These are phyloP conservation scores for Carex myosuroides DNA, from an alignment of 176 grass and related monocot species.

Conservation along the genomic window DNA sequence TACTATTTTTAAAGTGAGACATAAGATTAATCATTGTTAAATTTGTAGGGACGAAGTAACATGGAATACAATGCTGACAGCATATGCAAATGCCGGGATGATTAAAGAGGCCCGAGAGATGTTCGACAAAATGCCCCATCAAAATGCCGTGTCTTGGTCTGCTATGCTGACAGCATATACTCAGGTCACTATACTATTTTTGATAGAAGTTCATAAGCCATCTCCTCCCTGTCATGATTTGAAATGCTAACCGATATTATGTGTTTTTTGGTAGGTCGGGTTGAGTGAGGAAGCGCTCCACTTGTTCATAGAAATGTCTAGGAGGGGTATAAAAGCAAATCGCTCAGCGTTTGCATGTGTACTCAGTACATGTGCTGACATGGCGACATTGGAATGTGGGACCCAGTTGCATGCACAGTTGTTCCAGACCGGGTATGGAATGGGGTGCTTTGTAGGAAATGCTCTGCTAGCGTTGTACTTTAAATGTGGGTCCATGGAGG, in stretches of 20 bases:
- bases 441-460: conserved; percentile 86
- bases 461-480: conserved; percentile 86
- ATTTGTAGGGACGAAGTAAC: conserved; percentile 20
- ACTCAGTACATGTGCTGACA: conserved; percentile 82
- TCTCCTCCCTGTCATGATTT: neutral
- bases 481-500: conserved; percentile 73
- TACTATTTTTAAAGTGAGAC: neutral
- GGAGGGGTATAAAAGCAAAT: conserved; percentile 49
- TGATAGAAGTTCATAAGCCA: neutral
- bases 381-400: conserved; percentile 76
- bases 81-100: conserved; percentile 69
- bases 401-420: conserved; percentile 73
- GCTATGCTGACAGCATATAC: conserved; percentile 77
- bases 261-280: conserved; percentile 22
- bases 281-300: conserved; percentile 60
- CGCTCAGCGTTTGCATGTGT: conserved; percentile 73
- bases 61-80: conserved; percentile 89
- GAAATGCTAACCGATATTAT: neutral
- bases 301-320: conserved; percentile 65
- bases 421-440: conserved; percentile 62
- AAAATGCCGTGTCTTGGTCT: conserved; percentile 74
- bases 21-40: neutral
- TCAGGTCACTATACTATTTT: conserved; percentile 21
- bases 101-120: conserved; percentile 42
- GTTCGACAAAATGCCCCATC: conserved; percentile 62